phyloP scores from a whole-genome alignment of 805 yeast genomes.

The Saturnispora besseyi region DNA sequence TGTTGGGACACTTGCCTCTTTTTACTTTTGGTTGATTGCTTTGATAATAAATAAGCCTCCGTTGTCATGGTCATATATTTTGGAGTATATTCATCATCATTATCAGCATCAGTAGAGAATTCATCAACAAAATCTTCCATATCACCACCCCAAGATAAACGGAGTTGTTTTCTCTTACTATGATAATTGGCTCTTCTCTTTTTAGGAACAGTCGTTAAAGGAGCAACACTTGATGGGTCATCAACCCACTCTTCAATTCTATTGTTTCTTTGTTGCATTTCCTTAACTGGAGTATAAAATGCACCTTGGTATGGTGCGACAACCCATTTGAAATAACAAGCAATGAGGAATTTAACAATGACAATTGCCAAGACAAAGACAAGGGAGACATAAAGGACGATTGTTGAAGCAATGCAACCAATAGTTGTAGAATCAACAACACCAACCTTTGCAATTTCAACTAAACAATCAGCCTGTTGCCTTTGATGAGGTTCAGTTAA shows the following conservation, averaged over 20 bases:
- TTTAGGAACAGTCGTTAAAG: slow-evolving; percentile 42
- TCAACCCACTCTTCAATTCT: slow-evolving; percentile 84
- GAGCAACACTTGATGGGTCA: slow-evolving; percentile 43
- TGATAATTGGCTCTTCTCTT: slow-evolving; percentile 43
- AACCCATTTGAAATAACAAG: slow-evolving; percentile 84
- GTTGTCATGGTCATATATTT: slow-evolving; percentile 57
- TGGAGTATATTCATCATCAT: slow-evolving; percentile 29
- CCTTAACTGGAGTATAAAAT: slow-evolving; percentile 39
- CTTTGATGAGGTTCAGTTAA: slow-evolving; percentile 60
- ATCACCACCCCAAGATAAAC: slow-evolving; percentile 33
- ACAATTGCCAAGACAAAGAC: slow-evolving; percentile 81
- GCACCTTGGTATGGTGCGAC: slow-evolving; percentile 79
- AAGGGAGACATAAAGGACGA: slow-evolving; percentile 73
- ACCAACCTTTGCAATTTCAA: slow-evolving; percentile 85
- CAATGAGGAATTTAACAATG: slow-evolving; percentile 66
- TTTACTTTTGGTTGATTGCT: slow-evolving; percentile 1
- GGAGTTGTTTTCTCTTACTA: slow-evolving; percentile 24
- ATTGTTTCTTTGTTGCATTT: slow-evolving; percentile 53
- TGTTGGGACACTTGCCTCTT: not conserved
- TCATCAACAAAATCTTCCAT: slow-evolving; percentile 24
- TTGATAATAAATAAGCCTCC: slow-evolving; percentile 35
- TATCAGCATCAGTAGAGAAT: not conserved
- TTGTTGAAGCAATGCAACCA: slow-evolving; percentile 87
- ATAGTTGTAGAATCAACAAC: slow-evolving; percentile 79
- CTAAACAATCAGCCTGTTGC: slow-evolving; percentile 67